Base-by-base conservation (phyloP, 768 basidiomycete species). In the Gymnopilus junonius region DNA sequence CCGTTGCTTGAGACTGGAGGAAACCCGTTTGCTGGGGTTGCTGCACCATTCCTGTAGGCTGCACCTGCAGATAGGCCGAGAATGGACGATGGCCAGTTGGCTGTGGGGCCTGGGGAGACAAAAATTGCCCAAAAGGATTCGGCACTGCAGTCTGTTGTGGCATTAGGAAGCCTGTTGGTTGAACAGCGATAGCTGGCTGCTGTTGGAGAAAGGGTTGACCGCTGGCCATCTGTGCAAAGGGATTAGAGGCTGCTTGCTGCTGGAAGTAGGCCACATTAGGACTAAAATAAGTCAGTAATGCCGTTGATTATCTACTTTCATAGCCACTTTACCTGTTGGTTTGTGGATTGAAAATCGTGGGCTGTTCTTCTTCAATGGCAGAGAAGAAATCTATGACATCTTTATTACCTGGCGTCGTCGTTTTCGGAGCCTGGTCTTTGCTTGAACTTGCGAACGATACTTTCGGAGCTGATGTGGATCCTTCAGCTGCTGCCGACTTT, bases 361-460 rank as follows among this genome's bases (percentile, higher is more conserved):
- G 82, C 70, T 93, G 90, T 59, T 91, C 88, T 58, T 86, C 83
- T 73, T 97, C 95, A 67, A 99, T 97, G 5, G 92, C 85, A 27
- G 82, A 77, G 76, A 99, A 97, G 80, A 99, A 95, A 75, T 99
- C 97, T 20, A 86, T 76, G 58, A 89, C 79, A 32, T 82, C 83
- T 60, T 85, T 86, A 64, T 75, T 80, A n/a, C 74, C 75, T 34
- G 75, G 67, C 61, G 80, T 80, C 48, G 71, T 62, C 32, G 55
- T 55, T 55, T 70, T 66, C 12, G 73, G 63, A 23, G 58, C n/a
- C 6, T 34, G 40, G 35, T 43, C 59, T 45, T 65, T 68, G 40
- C 39, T 64, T 8, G 59, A 55, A n/a, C 56, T 59, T 1, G 59
- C 58, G 46, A 58, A 65, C 5, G 67, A 32, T 12, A 64, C 57